A percentile compares a stretch with the other conserved stretches of the same genome.
These are phyloP conservation scores for Corylus heterophylla DNA, from an alignment of 306 rosid species.

Conservation along the genomic window DNA sequence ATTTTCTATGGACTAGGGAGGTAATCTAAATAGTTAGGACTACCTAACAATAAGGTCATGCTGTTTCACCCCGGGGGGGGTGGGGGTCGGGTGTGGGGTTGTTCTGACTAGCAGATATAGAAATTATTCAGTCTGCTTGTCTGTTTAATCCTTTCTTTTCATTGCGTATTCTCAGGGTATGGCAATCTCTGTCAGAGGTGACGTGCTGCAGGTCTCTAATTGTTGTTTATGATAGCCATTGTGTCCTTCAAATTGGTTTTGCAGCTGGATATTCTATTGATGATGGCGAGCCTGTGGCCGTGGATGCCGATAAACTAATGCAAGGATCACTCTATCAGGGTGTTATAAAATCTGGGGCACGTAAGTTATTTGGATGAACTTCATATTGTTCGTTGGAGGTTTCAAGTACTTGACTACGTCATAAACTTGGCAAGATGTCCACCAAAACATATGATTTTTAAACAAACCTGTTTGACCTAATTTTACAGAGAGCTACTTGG, in stretches of 20 bases:
- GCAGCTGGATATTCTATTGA: conserved; percentile 54
- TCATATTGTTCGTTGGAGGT: conserved; percentile 19
- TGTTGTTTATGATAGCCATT: conserved; percentile 63
- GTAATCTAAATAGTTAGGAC: background rate
- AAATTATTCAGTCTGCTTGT: conserved; percentile 4
- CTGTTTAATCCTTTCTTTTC: conserved; percentile 29
- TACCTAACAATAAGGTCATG: background rate
- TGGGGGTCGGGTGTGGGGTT: background rate
- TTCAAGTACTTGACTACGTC: conserved; percentile 10
- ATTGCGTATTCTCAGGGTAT: conserved; percentile 58
- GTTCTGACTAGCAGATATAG: conserved; percentile 5
- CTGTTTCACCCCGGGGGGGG: background rate
- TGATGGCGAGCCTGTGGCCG: conserved; percentile 56
- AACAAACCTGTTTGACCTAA: conserved; percentile 10
- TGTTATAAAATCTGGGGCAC: conserved; percentile 73
- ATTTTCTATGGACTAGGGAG: conserved; percentile 1
- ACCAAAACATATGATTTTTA: conserved; percentile 16
- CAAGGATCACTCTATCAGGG: conserved; percentile 75
- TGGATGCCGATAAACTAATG: conserved; percentile 63
- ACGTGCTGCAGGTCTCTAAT: conserved; percentile 80
- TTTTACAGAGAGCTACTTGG: conserved; percentile 81
- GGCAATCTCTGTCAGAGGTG: conserved; percentile 68
- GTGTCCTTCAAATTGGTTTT: conserved; percentile 79
- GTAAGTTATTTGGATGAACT: conserved; percentile 49
- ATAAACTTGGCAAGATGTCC: conserved; percentile 20